Evolutionary conservation across 805 yeast species (phyloP).

Genomic region (Lipomyces anomalus): DNA sequence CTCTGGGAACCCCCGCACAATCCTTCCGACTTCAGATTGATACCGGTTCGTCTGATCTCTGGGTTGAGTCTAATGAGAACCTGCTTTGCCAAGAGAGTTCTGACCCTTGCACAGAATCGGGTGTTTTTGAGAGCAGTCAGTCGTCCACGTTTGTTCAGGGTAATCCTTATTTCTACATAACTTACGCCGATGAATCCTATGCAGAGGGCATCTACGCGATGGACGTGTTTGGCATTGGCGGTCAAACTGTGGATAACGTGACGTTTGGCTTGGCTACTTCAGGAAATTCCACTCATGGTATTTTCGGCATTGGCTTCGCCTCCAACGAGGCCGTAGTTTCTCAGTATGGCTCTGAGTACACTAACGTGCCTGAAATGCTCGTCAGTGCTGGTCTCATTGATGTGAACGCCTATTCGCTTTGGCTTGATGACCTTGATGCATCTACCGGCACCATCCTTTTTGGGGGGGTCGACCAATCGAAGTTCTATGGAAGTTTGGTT

Average conservation of each 20-base stretch:
- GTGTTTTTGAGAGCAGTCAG: slow-evolving; percentile 30
- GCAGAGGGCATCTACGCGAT: slow-evolving; percentile 57
- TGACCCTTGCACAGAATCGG: slow-evolving; percentile 28
- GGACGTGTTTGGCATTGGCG: slow-evolving; percentile 54
- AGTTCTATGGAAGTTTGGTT: slow-evolving; percentile 41
- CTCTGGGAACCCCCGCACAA: slow-evolving; percentile 55
- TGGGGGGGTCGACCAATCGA: slow-evolving; percentile 49
- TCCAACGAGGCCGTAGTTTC: slow-evolving; percentile 31
- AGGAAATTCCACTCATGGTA: slow-evolving; percentile 58
- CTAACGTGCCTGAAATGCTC: slow-evolving; percentile 61
- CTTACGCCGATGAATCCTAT: slow-evolving; percentile 44
- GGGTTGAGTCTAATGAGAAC: slow-evolving; percentile 41
- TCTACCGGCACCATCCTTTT: slow-evolving; percentile 34
- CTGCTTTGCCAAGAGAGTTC: slow-evolving; percentile 25
- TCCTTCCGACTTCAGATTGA: slow-evolving; percentile 53
- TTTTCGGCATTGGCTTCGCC: slow-evolving; percentile 38
- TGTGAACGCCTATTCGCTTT: slow-evolving; percentile 55
- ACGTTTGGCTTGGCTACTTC: slow-evolving; percentile 70
- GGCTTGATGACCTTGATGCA: slow-evolving; percentile 39
- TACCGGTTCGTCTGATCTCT: slow-evolving; percentile 72
- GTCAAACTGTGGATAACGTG: slow-evolving; percentile 42
- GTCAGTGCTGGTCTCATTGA: slow-evolving; percentile 51
- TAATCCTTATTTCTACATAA: slow-evolving; percentile 31
- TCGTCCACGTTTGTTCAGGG: slow-evolving; percentile 28
- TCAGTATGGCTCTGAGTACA: slow-evolving; percentile 26